phyloP scores from a whole-genome alignment of 139 green algal species.

The Chlamydomonas schloesseri region DNA sequence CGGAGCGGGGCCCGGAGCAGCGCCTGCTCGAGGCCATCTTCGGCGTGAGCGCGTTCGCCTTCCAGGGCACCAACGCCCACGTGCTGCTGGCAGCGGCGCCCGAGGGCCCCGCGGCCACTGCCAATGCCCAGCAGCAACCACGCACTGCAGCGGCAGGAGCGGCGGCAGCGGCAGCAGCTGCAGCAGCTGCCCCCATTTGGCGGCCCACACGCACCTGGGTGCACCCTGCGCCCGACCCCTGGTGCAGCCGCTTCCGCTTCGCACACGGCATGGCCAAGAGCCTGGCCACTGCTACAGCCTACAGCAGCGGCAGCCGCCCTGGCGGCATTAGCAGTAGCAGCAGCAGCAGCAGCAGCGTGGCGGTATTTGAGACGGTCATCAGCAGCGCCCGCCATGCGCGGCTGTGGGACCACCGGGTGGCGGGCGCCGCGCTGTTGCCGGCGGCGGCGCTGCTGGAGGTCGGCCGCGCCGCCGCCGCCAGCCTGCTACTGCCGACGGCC shows the following conservation, averaged over 20 bases:
- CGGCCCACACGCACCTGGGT: conserved; percentile 41
- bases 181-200: conserved; percentile 3
- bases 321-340: no score
- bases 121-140: neutral
- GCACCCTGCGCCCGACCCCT: conserved; percentile 23
- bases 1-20: neutral
- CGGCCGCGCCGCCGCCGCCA: conserved; percentile 9
- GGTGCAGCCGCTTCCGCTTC: neutral
- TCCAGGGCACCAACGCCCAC: conserved; percentile 86
- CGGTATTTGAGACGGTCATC: conserved; percentile 53
- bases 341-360: no score
- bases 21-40: neutral
- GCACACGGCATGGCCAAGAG: no score
- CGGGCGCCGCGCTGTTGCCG: conserved; percentile 64
- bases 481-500: neutral
- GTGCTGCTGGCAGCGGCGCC: conserved; percentile 44
- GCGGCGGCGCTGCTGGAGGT: conserved; percentile 77
- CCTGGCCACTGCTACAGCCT: no score
- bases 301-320: no score
- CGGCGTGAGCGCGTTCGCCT: conserved; percentile 82
- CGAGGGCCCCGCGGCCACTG: neutral
- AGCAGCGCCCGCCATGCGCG: neutral
- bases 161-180: neutral
- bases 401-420: conserved; percentile 82
- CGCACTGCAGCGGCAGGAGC: no score